phyloP scores from a whole-genome alignment of 140 eudicot genomes.

The Ambrosia hybrid region DNA sequence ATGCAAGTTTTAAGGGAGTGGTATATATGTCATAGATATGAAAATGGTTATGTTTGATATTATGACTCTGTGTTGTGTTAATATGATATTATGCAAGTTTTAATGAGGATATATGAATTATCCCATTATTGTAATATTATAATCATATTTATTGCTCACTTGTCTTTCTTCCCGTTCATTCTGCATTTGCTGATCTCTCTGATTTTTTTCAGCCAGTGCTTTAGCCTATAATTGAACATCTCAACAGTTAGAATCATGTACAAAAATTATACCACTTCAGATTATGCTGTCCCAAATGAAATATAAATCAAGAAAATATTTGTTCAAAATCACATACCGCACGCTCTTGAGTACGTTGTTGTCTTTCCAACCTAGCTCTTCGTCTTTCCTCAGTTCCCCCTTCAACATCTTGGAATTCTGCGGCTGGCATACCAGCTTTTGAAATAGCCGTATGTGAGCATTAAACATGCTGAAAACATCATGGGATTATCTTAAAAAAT shows the following conservation, averaged over 20 bases:
- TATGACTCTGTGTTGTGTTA: neutral
- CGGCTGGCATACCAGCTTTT: constrained; percentile 63
- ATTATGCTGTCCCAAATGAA: constrained; percentile 1
- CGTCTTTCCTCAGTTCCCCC: constrained; percentile 93
- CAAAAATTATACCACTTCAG: constrained; percentile 10
- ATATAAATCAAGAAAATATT: neutral
- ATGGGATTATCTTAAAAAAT: neutral
- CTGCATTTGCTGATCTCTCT: constrained; percentile 81
- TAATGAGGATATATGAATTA: neutral
- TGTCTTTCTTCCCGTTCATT: constrained; percentile 86
- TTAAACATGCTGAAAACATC: constrained; percentile 18
- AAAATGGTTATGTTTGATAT: neutral
- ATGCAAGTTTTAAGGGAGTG: neutral
- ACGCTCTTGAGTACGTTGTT: constrained; percentile 93
- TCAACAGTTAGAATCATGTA: constrained; percentile 20
- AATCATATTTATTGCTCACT: constrained; percentile 39
- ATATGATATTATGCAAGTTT: neutral
- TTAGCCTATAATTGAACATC: constrained; percentile 55
- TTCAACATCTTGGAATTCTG: constrained; percentile 82
- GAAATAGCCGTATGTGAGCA: constrained; percentile 27
- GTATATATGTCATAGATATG: neutral
- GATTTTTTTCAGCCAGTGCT: constrained; percentile 93
- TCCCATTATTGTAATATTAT: neutral
- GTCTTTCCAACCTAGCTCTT: constrained; percentile 85
- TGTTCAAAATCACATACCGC: constrained; percentile 58